Conservation (phyloP, 768 basidiomycete genomes). For the Boletus sensibilis region DNA sequence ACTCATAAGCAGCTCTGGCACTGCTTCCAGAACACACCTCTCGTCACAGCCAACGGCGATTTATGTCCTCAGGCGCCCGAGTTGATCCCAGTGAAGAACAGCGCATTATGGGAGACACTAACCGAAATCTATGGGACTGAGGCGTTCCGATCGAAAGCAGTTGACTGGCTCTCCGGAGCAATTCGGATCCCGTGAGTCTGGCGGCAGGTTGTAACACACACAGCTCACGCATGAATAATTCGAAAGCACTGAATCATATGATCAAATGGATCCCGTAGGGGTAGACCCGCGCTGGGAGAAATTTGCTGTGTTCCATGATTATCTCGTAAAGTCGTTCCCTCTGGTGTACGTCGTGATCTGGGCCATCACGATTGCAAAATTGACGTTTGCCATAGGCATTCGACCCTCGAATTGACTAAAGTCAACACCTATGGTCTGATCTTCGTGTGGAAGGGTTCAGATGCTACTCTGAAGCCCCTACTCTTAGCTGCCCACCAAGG, state of each 20-base stretch:
- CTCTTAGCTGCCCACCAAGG: conserved; percentile 56
- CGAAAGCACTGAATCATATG: conserved; percentile 50
- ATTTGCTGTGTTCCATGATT: conserved; percentile 53
- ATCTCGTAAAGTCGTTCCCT: conserved; percentile 57
- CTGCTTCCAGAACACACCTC: not conserved
- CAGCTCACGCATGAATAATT: conserved; percentile 4
- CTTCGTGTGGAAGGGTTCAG: conserved; percentile 55
- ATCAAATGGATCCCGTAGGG: conserved; percentile 47
- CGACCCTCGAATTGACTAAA: conserved; percentile 49
- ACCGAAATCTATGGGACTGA: conserved; percentile 33
- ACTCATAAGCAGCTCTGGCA: conserved; percentile 7
- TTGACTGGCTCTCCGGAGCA: conserved; percentile 40
- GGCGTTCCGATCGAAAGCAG: conserved; percentile 34
- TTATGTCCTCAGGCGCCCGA: conserved; percentile 38
- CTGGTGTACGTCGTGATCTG: conserved; percentile 44
- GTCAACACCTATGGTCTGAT: conserved; percentile 65
- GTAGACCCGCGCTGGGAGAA: conserved; percentile 54
- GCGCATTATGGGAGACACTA: conserved; percentile 33
- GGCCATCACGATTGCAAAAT: not conserved
- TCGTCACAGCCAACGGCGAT: conserved; percentile 1
- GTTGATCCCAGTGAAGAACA: conserved; percentile 36
- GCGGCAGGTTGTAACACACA: not conserved
- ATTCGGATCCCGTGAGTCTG: conserved; percentile 42
- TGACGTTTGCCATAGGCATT: conserved; percentile 38
- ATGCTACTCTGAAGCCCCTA: conserved; percentile 51